Percentiles rank a stretch among this genome's conserved stretches.
Conservation (phyloP, 371 early-diverging fungal genomes). For the Furculomyces boomerangus region DNA sequence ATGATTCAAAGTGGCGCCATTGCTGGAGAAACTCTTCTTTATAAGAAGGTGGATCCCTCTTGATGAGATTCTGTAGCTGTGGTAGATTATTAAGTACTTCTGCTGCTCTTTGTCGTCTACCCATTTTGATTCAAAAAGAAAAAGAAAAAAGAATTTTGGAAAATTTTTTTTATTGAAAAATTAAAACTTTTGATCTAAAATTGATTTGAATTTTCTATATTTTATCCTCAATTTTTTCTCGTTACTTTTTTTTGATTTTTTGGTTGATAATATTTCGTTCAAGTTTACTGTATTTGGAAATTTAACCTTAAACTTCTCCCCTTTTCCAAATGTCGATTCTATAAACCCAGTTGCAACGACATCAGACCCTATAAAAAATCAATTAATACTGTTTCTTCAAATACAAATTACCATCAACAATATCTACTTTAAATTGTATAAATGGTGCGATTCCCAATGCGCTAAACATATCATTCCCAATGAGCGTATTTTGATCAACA, state of each 20-base stretch:
- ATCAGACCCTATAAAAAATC: neutral
- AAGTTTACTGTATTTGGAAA: neutral
- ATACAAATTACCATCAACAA: neutral
- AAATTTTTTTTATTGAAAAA: neutral
- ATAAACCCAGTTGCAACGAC: neutral
- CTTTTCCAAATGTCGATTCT: neutral
- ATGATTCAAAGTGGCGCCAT: conserved; percentile 74
- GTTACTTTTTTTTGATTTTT: neutral
- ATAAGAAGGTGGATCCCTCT: conserved; percentile 82
- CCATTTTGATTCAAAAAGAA: conserved; percentile 17
- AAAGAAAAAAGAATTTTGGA: no score
- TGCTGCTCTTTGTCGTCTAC: conserved; percentile 27
- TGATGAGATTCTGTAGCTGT: conserved; percentile 92
- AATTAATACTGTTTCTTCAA: neutral
- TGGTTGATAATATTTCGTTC: neutral
- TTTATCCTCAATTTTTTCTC: neutral
- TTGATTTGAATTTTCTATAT: neutral
- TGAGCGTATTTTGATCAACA: neutral
- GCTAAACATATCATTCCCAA: neutral
- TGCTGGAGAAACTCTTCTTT: conserved; percentile 86
- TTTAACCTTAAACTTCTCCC: neutral
- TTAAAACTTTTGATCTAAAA: neutral
- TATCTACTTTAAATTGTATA: neutral
- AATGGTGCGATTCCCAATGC: neutral
- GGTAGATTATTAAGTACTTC: conserved; percentile 72